Percentiles rank a stretch among this genome's conserved stretches.
These are phyloP conservation scores for Cyberlindnera nakhonratchasimensis DNA, from an alignment of 805 yeast species.

Conservation along the genomic window DNA sequence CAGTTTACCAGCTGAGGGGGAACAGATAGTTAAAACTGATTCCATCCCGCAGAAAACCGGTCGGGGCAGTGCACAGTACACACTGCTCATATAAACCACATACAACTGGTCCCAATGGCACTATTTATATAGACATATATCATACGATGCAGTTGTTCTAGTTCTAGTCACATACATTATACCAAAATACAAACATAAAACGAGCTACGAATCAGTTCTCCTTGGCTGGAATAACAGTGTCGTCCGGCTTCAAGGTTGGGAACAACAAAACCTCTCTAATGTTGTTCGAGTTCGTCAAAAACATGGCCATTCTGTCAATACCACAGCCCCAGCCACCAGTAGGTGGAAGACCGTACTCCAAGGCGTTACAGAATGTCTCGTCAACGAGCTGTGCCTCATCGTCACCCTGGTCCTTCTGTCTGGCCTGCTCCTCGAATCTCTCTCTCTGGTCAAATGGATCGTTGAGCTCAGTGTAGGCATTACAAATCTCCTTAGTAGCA, in stretches of 20 bases:
- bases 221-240: slow-evolving; percentile 11
- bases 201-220: not conserved
- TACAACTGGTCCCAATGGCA: not conserved
- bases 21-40: no score
- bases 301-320: slow-evolving; percentile 97
- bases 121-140: no score
- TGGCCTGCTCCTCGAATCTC: slow-evolving; percentile 98
- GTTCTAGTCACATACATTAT: no score
- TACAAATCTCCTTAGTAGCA: slow-evolving; percentile 96
- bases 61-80: not conserved
- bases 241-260: slow-evolving; percentile 99
- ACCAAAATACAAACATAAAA: not conserved
- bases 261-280: slow-evolving; percentile 95
- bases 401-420: slow-evolving; percentile 98
- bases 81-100: not conserved
- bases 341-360: slow-evolving; percentile 98
- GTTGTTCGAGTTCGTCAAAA: slow-evolving; percentile 92
- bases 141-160: no score
- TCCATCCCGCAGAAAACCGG: not conserved
- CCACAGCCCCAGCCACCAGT: slow-evolving; percentile 99
- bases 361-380: slow-evolving; percentile 95
- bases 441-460: slow-evolving; percentile 98
- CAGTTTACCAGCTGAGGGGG: no score
- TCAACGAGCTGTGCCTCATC: slow-evolving; percentile 97
- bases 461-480: slow-evolving; percentile 97